Percentiles rank a stretch among this genome's conserved stretches.
Conservation (phyloP, 345 rosid genomes). For the Fremontodendron californicum region DNA sequence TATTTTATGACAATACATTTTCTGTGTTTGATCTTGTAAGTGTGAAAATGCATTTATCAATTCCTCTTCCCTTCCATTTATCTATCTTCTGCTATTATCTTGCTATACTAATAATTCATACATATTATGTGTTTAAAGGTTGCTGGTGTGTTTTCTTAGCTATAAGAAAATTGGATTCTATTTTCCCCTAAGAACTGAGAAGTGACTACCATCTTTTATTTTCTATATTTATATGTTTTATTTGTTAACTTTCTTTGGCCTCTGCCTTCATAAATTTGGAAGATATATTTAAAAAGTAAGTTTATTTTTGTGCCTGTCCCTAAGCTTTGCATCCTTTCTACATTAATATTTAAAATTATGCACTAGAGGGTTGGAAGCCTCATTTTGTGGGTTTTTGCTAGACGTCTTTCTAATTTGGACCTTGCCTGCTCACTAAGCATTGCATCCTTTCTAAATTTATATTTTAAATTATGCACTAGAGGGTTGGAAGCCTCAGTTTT, state of each 20-base stretch:
- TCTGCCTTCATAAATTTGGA: background rate
- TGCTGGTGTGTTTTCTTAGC: background rate
- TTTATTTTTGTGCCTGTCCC: background rate
- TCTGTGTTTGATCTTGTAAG: slow-evolving; percentile 94
- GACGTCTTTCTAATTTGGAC: background rate
- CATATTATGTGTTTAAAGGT: background rate
- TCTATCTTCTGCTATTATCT: background rate
- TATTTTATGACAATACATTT: slow-evolving; percentile 91
- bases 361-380: background rate
- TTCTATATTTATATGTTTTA: background rate
- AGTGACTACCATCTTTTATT: slow-evolving; percentile 1
- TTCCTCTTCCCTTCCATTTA: background rate
- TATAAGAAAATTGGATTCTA: background rate
- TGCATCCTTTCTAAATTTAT: background rate
- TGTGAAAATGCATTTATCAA: slow-evolving; percentile 10
- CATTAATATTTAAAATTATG: background rate
- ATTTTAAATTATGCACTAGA: background rate
- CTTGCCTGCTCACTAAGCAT: background rate
- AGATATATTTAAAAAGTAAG: background rate
- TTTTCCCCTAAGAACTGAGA: background rate
- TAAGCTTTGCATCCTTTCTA: background rate
- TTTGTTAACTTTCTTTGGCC: background rate
- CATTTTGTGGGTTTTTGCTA: background rate
- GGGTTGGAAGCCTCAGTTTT: background rate
- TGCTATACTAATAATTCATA: background rate